Base-by-base conservation (phyloP, 2,329 filamentous ascomycete genomes). In the Diaporthe longicolla region DNA sequence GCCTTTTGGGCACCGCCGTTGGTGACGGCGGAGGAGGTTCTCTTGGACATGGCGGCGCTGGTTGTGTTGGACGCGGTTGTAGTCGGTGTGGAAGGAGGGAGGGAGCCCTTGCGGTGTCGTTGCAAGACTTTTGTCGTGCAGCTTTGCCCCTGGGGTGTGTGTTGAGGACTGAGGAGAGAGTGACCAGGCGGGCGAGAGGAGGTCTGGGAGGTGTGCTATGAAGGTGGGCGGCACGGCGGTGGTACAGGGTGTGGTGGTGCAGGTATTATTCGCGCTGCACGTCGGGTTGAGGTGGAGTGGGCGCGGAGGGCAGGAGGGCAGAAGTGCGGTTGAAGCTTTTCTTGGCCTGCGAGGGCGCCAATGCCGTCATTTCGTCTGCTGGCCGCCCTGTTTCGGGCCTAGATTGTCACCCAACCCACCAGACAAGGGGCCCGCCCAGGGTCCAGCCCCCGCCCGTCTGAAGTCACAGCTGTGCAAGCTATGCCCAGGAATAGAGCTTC, bases 1-100 rank as follows among this genome's bases (percentile, higher is more conserved):
- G 57, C 24, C 66, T 75, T 70, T 69, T 75, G 73, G 71, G 66
- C 74, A 40, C 70, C 71, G 59, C 74, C 71, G 43, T 75, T 75
- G 57, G 71, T 57, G 71, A 48, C 74, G 71, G 63, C 50, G 19
- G 65, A 50, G 24, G 74, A 73, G 29, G 58, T 63, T 57, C 74
- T 68, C 40, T 75, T 75, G 48, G 74, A 75, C 74, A 75, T 75
- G 65, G n/a, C 65, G 29, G 52, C 29, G 48, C 32, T 40, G 15
- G 6, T 24, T 40, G 35, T n/a, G 26, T 32, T n/a, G n/a, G 24
- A 43, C 19, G 48, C 43, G 54, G 43, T 26, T 37, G 29, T 26
- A 55, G 54, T 57, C 57, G 55, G n/a, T 52, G 26, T 52, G 29
- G 63, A n/a, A 37, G 24, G 13, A 24, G 24, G 43, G 54, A 59